Evolutionary conservation across 345 rosid species (phyloP).

Genomic region (Eucalyptus regnans): DNA sequence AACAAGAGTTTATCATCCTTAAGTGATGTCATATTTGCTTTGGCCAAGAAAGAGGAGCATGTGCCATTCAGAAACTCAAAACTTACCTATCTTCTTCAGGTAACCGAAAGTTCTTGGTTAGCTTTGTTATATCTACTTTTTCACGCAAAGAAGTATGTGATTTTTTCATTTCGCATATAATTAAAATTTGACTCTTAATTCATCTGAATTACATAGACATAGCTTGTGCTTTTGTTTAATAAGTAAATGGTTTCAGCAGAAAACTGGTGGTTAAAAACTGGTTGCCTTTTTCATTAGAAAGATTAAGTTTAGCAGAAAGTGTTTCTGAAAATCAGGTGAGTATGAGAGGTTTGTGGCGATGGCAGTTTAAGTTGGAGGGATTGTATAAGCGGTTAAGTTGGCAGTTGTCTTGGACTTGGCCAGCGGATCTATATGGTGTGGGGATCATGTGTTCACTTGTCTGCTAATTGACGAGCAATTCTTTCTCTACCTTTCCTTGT

Average conservation of each 20-base stretch:
- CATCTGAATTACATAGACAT: neutral
- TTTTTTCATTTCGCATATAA: neutral
- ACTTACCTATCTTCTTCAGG: conserved; percentile 98
- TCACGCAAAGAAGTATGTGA: neutral
- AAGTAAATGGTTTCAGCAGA: neutral
- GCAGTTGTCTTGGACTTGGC: neutral
- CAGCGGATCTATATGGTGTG: neutral
- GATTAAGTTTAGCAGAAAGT: neutral
- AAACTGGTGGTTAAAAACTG: neutral
- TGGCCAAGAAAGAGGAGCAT: conserved; percentile 93
- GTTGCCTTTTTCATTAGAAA: neutral
- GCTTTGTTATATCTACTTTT: neutral
- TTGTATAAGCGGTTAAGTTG: neutral
- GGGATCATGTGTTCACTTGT: neutral
- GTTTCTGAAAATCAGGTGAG: neutral
- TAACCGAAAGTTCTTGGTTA: conserved; percentile 1
- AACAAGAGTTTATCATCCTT: conserved; percentile 86
- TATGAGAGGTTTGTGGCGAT: neutral
- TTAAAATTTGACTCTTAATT: neutral
- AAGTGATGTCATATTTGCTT: conserved; percentile 82
- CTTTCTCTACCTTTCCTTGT: neutral
- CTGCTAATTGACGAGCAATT: neutral
- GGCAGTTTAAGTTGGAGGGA: neutral
- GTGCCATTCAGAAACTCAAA: conserved; percentile 92
- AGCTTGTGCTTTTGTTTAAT: neutral